A percentile compares a stretch with the other conserved stretches of the same genome.
phyloP scores from a whole-genome alignment of 2,329 filamentous ascomycete species.

The Exophiala viscosa region DNA sequence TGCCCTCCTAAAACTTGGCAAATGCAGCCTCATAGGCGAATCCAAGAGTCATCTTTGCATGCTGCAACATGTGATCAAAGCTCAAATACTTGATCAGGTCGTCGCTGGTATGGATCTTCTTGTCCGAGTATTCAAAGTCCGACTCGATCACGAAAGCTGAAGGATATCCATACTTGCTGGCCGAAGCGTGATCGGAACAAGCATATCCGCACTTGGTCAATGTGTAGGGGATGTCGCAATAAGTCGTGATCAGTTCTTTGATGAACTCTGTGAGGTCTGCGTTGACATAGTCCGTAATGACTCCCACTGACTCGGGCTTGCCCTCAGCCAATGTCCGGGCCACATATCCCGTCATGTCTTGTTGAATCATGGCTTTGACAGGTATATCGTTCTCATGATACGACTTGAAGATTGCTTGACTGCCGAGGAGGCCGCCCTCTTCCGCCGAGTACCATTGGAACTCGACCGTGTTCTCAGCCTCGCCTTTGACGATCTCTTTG shows the following conservation, averaged over 20 bases:
- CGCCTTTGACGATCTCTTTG: conserved; percentile 65
- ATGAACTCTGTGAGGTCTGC: conserved; percentile 79
- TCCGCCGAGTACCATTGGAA: conserved; percentile 97
- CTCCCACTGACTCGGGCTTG: conserved; percentile 77
- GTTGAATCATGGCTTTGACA: conserved; percentile 94
- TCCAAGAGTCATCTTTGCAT: conserved; percentile 77
- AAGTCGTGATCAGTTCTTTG: conserved; percentile 80
- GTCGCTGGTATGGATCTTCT: conserved; percentile 69
- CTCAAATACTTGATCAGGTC: conserved; percentile 69
- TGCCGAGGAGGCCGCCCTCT: conserved; percentile 81
- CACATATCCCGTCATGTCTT: conserved; percentile 94
- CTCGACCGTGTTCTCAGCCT: conserved; percentile 80
- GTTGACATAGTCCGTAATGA: conserved; percentile 91
- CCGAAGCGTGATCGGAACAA: conserved; percentile 67
- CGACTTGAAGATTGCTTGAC: conserved; percentile 79
- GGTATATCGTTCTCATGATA: conserved; percentile 72
- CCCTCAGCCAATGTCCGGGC: conserved; percentile 79
- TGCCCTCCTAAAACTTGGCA: conserved; percentile 55
- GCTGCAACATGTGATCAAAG: conserved; percentile 89
- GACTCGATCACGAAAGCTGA: conserved; percentile 63
- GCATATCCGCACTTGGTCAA: conserved; percentile 88
- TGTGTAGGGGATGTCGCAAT: conserved; percentile 83
- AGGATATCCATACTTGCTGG: conserved; percentile 63
- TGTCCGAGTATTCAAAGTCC: conserved; percentile 58
- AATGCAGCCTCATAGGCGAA: conserved; percentile 81